Base-by-base conservation (phyloP, 2,329 filamentous ascomycete species). In the Apiospora saccharicola region DNA sequence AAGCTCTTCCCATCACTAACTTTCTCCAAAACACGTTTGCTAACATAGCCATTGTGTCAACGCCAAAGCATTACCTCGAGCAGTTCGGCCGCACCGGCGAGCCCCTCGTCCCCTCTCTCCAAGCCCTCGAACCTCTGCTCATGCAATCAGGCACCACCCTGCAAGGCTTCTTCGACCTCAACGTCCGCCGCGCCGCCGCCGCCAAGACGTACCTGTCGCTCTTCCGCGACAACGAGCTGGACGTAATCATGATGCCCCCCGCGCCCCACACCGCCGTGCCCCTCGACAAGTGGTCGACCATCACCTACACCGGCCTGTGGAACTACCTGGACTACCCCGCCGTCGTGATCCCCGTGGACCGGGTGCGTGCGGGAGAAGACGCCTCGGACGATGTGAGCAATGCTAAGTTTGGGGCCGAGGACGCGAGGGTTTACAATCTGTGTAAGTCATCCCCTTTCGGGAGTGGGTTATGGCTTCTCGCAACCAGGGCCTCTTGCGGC, bases 61-160 rank as follows among this genome's bases (percentile, higher is more conserved):
- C 43, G 6, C 19, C 22, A n/a, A 1, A 64, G 57, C 7, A 64
- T n/a, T 64, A 64, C 34, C 14, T 41, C 34, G 57, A 64, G 57
- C 57, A 64, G 41, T 64, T 64, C 34, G 22, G 0, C 34, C 57
- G 57, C 19, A 37, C 43, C 3, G 86, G 87, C 3, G 88, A 90
- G 72, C 87, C 87, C 0, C 82, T 82, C 57, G 81, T 87, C n/a
- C 84, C 85, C 0, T 84, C 87, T 70, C 86, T 90, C 1, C 82
- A 88, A 77, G 82, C 81, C 0, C 79, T 89, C 14, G 79, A 88
- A 26, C 86, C 85, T 69, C 80, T 46, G 3, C 57, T 64, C 10
- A 4, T 30, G 19, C 8, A 14, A 6, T 34, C 57, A 10, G 34
- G 57, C 5, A 64, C 57, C 34, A 64, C 57, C 1, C 34, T 64